A percentile compares a stretch with the other conserved stretches of the same genome.
Evolutionary conservation across 2,329 filamentous ascomycete species (phyloP).

Genomic region (Xylaria multiplex): DNA sequence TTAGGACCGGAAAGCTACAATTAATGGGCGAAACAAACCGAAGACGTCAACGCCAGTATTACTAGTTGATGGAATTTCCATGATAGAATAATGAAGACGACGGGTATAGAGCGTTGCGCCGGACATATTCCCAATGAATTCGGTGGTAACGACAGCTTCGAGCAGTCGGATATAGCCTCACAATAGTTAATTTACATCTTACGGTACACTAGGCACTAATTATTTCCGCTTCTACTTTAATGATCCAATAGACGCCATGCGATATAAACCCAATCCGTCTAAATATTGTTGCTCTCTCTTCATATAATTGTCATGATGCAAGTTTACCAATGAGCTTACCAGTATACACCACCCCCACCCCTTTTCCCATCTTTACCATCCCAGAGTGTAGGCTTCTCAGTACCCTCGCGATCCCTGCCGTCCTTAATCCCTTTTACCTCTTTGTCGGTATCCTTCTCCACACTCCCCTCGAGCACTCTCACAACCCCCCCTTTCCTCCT

Average conservation of each 20-base stretch:
- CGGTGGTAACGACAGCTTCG: neutral
- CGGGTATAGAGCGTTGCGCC: neutral
- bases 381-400: conserved; percentile 46
- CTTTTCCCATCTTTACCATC: conserved; percentile 55
- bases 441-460: conserved; percentile 42
- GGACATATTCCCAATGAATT: neutral
- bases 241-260: neutral
- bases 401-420: conserved; percentile 20
- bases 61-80: neutral
- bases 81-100: neutral
- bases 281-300: neutral
- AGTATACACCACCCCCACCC: conserved; percentile 54
- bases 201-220: neutral
- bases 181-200: conserved; percentile 3
- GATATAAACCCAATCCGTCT: conserved; percentile 1
- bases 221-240: conserved; percentile 6
- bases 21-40: neutral
- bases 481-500: conserved; percentile 65
- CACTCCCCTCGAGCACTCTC: conserved; percentile 55
- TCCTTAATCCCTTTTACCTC: conserved; percentile 53
- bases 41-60: neutral
- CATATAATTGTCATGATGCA: neutral
- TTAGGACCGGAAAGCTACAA: neutral
- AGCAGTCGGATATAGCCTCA: neutral
- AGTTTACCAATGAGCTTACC: conserved; percentile 47